These are phyloP conservation scores for Corylus heterophylla DNA, from an alignment of 306 rosid species.

Conservation along the genomic window DNA sequence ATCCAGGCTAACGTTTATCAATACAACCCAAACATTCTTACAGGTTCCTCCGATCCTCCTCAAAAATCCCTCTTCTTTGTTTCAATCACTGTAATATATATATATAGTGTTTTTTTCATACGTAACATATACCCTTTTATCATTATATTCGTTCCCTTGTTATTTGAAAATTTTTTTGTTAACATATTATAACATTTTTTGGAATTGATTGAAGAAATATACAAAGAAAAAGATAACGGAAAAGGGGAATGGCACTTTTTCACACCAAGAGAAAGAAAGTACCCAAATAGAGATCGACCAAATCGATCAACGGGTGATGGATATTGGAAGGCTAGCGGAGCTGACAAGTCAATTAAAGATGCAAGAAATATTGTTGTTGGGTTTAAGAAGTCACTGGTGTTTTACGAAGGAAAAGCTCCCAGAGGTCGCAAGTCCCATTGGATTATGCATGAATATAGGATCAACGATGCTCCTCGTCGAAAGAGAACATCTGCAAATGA, in stretches of 20 bases:
- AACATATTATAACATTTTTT: no score
- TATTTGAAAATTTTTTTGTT: no score
- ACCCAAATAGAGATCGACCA: not conserved
- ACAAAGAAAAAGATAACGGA: not conserved
- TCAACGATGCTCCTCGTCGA: not conserved
- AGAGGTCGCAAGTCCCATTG: not conserved
- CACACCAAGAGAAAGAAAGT: not conserved
- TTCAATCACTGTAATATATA: no score
- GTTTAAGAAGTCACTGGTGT: not conserved
- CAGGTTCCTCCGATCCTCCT: not conserved
- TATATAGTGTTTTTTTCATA: no score
- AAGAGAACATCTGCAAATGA: not conserved
- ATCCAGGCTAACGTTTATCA: not conserved
- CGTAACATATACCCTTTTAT: no score
- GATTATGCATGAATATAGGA: not conserved
- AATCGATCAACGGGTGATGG: not conserved
- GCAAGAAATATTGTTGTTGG: not conserved
- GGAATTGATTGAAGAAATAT: not conserved
- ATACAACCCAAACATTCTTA: not conserved
- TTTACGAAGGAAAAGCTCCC: not conserved
- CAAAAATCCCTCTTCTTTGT: no score
- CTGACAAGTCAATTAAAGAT: not conserved
- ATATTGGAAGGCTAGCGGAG: conserved; percentile 1
- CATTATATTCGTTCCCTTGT: not conserved
- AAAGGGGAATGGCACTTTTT: not conserved